Percentiles rank a stretch among this genome's conserved stretches.
Conservation (phyloP, 1,284 basidiomycete genomes). For the Sparassis latifolia region DNA sequence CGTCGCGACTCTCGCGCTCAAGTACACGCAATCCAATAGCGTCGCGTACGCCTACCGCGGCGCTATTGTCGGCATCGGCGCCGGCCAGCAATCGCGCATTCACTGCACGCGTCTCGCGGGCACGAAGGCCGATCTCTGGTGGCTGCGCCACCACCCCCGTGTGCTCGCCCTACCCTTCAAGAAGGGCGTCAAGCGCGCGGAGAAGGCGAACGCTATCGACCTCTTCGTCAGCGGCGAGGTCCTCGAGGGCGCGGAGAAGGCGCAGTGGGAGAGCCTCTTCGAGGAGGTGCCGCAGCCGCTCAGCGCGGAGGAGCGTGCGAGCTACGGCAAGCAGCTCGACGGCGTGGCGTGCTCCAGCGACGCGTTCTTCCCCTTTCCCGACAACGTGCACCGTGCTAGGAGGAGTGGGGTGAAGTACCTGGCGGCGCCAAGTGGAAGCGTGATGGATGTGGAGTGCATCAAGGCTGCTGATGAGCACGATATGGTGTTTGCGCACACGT, state of each 20-base stretch:
- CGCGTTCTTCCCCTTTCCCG: slow-evolving; percentile 99
- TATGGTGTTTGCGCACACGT: slow-evolving; percentile 86
- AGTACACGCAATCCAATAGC: slow-evolving; percentile 99
- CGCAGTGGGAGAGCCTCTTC: slow-evolving; percentile 90
- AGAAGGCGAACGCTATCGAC: slow-evolving; percentile 98
- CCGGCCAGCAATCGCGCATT: slow-evolving; percentile 97
- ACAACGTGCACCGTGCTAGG: slow-evolving; percentile 92
- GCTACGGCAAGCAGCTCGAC: slow-evolving; percentile 68
- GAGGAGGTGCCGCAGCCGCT: slow-evolving; percentile 70
- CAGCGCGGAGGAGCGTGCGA: slow-evolving; percentile 64
- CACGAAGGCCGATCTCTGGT: slow-evolving; percentile 98
- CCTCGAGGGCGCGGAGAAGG: slow-evolving; percentile 83
- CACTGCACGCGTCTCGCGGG: slow-evolving; percentile 99
- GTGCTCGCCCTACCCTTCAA: slow-evolving; percentile 93
- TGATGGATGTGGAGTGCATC: slow-evolving; percentile 96
- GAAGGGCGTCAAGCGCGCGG: slow-evolving; percentile 94
- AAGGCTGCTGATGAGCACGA: slow-evolving; percentile 89
- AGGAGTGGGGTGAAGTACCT: slow-evolving; percentile 91
- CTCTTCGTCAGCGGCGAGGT: slow-evolving; percentile 90
- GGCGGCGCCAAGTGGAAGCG: slow-evolving; percentile 91
- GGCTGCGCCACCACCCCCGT: slow-evolving; percentile 94
- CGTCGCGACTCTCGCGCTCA: slow-evolving; percentile 93
- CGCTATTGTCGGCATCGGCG: slow-evolving; percentile 92
- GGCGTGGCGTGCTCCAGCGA: slow-evolving; percentile 92
- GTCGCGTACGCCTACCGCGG: slow-evolving; percentile 95